A percentile compares a stretch with the other conserved stretches of the same genome.
Evolutionary conservation across 805 yeast species (phyloP).

Genomic region (Spathaspora boniae): DNA sequence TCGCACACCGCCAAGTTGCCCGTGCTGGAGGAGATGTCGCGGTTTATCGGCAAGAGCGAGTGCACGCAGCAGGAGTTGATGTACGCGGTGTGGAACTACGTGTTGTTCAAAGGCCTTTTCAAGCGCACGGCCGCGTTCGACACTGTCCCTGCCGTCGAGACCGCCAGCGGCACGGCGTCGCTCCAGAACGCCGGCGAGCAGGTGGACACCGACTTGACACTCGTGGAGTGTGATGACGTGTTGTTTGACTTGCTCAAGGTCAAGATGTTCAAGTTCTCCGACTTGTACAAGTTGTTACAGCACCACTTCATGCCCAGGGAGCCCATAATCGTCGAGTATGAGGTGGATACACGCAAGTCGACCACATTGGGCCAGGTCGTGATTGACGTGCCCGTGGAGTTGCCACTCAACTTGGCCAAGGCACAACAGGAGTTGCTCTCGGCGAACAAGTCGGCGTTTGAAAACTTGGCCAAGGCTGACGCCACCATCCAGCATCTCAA

Average conservation of each 20-base stretch:
- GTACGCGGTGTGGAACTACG: slow-evolving; percentile 76
- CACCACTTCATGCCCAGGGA: slow-evolving; percentile 75
- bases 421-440: slow-evolving; percentile 37
- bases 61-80: slow-evolving; percentile 85
- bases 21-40: slow-evolving; percentile 61
- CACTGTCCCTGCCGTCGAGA: slow-evolving; percentile 38
- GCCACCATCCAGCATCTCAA: slow-evolving; percentile 40
- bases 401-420: slow-evolving; percentile 35
- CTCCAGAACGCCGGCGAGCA: slow-evolving; percentile 16
- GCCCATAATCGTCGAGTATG: slow-evolving; percentile 76
- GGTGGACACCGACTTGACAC: slow-evolving; percentile 28
- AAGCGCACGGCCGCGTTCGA: slow-evolving; percentile 25
- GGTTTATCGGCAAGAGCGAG: slow-evolving; percentile 70
- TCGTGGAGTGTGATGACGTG: slow-evolving; percentile 42
- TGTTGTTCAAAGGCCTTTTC: slow-evolving; percentile 59
- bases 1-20: slow-evolving; percentile 61
- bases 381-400: slow-evolving; percentile 58
- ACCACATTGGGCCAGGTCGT: slow-evolving; percentile 78
- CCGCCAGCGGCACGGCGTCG: slow-evolving; percentile 9
- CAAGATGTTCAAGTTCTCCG: slow-evolving; percentile 62
- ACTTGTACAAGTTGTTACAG: slow-evolving; percentile 63
- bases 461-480: slow-evolving; percentile 42
- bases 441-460: slow-evolving; percentile 36
- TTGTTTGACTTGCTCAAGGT: slow-evolving; percentile 44
- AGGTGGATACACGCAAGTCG: slow-evolving; percentile 71